Evolutionary conservation across 108 stramenopile species (phyloP).

Genomic region (Stephanodiscus triporus): DNA sequence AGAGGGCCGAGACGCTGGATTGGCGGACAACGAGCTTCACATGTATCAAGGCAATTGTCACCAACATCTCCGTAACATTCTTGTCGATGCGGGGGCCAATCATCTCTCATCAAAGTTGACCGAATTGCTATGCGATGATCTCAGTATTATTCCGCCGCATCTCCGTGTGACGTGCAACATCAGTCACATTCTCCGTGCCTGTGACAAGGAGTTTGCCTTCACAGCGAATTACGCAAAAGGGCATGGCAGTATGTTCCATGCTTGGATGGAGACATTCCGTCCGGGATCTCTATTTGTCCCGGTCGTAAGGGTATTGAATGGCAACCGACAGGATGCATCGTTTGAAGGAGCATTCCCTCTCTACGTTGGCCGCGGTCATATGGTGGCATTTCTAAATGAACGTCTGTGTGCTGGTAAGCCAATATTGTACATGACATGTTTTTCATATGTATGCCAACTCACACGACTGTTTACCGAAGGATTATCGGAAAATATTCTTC

Average conservation of each 20-base stretch:
- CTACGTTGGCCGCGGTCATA: background rate
- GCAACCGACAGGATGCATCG: background rate
- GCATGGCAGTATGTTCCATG: background rate
- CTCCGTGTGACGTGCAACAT: background rate
- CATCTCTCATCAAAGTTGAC: slow-evolving; percentile 3
- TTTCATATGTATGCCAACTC: too few relatives aligned
- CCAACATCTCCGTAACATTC: too few relatives aligned
- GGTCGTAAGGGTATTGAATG: background rate
- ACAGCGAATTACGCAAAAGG: slow-evolving; percentile 1
- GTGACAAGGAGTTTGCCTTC: background rate
- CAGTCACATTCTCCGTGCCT: background rate
- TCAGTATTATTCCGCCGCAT: background rate
- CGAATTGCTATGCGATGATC: background rate
- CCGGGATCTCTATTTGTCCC: background rate
- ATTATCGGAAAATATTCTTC: too few relatives aligned
- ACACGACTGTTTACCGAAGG: too few relatives aligned
- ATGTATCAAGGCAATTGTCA: slow-evolving; percentile 1
- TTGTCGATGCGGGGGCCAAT: too few relatives aligned
- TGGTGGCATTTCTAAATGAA: slow-evolving; percentile 1
- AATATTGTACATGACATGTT: too few relatives aligned
- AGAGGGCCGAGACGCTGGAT: background rate
- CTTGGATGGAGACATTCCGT: too few relatives aligned
- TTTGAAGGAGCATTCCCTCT: background rate
- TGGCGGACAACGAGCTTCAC: background rate
- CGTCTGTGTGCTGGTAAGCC: too few relatives aligned